A percentile compares a stretch with the other conserved stretches of the same genome.
phyloP scores from a whole-genome alignment of 2,329 filamentous ascomycete species.

The Chaetomiaceae sp. region DNA sequence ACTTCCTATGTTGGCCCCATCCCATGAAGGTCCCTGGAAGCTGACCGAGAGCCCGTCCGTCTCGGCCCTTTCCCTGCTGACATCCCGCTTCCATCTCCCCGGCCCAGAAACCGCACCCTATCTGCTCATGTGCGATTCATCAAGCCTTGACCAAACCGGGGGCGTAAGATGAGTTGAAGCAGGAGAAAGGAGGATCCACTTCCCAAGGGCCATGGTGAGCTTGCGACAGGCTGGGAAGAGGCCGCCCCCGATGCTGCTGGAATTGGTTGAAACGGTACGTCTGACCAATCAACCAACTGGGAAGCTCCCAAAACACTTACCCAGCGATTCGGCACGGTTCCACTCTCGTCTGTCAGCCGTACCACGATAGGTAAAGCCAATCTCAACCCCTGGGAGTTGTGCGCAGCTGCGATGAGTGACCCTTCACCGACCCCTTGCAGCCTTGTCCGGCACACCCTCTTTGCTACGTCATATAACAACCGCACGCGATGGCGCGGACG shows the following conservation, averaged over 20 bases:
- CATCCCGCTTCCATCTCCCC: neutral
- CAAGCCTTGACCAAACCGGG: neutral
- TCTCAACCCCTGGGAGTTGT: constrained; percentile 13
- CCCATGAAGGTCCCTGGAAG: neutral
- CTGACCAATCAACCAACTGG: constrained; percentile 15
- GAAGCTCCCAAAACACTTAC: neutral
- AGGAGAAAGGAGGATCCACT: neutral
- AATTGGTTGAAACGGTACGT: constrained; percentile 16
- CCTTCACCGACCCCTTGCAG: constrained; percentile 12
- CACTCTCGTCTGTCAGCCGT: constrained; percentile 15
- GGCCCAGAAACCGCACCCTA: neutral
- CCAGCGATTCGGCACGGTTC: constrained; percentile 12
- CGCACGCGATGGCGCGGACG: neutral
- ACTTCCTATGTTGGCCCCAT: neutral
- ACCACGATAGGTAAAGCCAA: constrained; percentile 16
- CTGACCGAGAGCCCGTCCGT: constrained; percentile 1
- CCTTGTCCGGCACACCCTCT: constrained; percentile 1
- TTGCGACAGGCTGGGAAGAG: constrained; percentile 7
- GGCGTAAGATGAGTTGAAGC: constrained; percentile 3
- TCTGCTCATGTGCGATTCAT: neutral
- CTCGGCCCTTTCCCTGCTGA: constrained; percentile 2
- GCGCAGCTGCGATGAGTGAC: constrained; percentile 24
- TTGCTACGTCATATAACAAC: constrained; percentile 10
- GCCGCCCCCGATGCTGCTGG: neutral
- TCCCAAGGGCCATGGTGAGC: neutral